Conservation (phyloP, 139 green algal species). For the Closterium sp. region DNA sequence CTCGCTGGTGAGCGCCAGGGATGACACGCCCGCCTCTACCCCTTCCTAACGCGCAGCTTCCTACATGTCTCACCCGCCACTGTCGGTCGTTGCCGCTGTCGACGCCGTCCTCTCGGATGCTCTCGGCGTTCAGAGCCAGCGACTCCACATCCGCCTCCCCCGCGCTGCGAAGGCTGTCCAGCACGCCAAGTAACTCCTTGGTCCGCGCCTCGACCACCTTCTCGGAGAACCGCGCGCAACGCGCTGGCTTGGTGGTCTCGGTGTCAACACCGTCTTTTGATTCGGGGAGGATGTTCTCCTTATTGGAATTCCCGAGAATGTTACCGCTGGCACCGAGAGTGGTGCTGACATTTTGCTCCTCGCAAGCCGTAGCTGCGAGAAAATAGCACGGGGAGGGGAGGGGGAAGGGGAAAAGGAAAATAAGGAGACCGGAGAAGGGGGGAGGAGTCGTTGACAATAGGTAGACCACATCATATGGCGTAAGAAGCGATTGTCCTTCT, state of each 20-base stretch:
- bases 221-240: not conserved
- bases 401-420: not conserved
- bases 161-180: not conserved
- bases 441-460: not conserved
- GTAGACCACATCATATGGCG: no score
- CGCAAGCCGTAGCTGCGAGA: not conserved
- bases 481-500: no score
- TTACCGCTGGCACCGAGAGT: not conserved
- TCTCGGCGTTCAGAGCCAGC: not conserved
- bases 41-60: no score
- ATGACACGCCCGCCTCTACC: no score
- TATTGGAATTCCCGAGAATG: not conserved
- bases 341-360: not conserved
- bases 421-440: not conserved
- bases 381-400: not conserved
- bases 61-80: no score
- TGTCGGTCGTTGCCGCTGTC: not conserved
- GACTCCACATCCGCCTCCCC: not conserved
- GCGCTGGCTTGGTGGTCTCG: not conserved
- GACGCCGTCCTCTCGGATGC: not conserved
- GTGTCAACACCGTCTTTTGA: not conserved
- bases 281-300: not conserved
- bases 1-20: no score
- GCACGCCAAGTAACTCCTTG: not conserved
- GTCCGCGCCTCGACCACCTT: not conserved